phyloP scores from a whole-genome alignment of 2,329 filamentous ascomycete species.

The Trichoderma semiorbis region DNA sequence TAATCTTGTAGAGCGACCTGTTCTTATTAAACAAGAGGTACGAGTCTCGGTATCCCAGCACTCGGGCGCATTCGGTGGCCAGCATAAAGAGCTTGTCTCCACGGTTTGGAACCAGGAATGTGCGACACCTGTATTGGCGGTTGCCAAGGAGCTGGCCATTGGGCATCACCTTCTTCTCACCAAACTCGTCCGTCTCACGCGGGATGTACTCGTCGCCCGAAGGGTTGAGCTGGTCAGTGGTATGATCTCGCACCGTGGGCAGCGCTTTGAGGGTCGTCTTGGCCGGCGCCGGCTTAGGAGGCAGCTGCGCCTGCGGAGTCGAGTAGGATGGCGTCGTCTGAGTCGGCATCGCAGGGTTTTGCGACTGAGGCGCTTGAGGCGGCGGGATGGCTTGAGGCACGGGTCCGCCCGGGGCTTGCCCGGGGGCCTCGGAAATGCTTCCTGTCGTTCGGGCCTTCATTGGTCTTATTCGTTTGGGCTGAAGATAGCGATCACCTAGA shows the following conservation, averaged over 20 bases:
- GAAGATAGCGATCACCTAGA: slow-evolving; percentile 47
- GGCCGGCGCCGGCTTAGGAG: slow-evolving; percentile 75
- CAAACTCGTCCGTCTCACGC: slow-evolving; percentile 86
- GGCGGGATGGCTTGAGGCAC: slow-evolving; percentile 41
- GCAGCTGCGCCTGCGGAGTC: slow-evolving; percentile 45
- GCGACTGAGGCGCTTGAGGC: slow-evolving; percentile 54
- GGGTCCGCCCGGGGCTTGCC: slow-evolving; percentile 47
- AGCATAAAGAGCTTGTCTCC: slow-evolving; percentile 98
- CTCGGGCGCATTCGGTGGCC: slow-evolving; percentile 92
- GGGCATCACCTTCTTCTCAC: slow-evolving; percentile 86
- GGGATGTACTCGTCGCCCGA: slow-evolving; percentile 93
- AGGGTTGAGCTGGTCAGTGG: slow-evolving; percentile 86
- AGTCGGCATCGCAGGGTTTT: slow-evolving; percentile 43
- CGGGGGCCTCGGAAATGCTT: slow-evolving; percentile 55
- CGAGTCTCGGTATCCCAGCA: slow-evolving; percentile 93
- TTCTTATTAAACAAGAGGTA: slow-evolving; percentile 99
- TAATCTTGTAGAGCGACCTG: slow-evolving; percentile 93
- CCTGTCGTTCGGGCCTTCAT: slow-evolving; percentile 52
- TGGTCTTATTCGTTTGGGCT: slow-evolving; percentile 55
- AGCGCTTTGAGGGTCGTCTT: slow-evolving; percentile 89
- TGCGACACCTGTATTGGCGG: slow-evolving; percentile 87
- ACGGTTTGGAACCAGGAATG: slow-evolving; percentile 86
- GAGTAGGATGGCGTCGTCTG: slow-evolving; percentile 40
- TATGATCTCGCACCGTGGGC: slow-evolving; percentile 94
- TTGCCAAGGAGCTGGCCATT: slow-evolving; percentile 79